phyloP scores from a whole-genome alignment of 495 filamentous ascomycete genomes.

The Hypoxylon subgilvum region DNA sequence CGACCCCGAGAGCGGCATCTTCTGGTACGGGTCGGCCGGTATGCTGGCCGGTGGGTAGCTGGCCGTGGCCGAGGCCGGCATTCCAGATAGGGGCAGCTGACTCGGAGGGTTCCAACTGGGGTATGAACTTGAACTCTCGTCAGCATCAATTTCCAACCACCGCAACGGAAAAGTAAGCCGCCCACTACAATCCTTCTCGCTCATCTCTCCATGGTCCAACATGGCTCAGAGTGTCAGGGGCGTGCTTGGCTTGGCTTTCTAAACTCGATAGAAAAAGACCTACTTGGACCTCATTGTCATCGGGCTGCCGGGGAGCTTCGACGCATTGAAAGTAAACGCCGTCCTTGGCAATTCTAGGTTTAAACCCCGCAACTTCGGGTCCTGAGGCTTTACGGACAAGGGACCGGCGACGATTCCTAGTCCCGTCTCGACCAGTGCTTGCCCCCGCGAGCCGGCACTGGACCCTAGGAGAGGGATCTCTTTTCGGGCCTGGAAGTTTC shows the following conservation, averaged over 20 bases:
- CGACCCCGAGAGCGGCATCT: constrained; percentile 52
- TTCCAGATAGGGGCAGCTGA: constrained; percentile 45
- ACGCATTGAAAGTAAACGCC: constrained; percentile 61
- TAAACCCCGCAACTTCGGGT: constrained; percentile 51
- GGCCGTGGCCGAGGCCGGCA: constrained; percentile 49
- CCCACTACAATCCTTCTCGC: neutral
- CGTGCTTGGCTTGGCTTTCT: neutral
- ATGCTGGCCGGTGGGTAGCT: constrained; percentile 53
- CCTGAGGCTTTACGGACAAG: constrained; percentile 57
- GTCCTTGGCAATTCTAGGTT: constrained; percentile 57
- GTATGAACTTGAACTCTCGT: constrained; percentile 44
- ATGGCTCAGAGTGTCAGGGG: neutral
- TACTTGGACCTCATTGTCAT: constrained; percentile 61
- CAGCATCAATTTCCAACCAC: constrained; percentile 12
- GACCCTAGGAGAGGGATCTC: constrained; percentile 76
- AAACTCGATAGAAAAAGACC: constrained; percentile 33
- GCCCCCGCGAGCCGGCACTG: constrained; percentile 69
- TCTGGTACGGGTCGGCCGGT: constrained; percentile 52
- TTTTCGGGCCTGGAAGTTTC: constrained; percentile 79
- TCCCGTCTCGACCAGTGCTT: constrained; percentile 55
- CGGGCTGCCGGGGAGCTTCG: constrained; percentile 57
- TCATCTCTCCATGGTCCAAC: neutral
- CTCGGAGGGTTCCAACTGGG: constrained; percentile 50
- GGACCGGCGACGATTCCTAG: constrained; percentile 55
- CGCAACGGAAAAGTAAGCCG: neutral